Evolutionary conservation across 805 yeast species (phyloP), one percentile per base, ranked within the genome.

Genomic region (Cyberlindnera petersonii): DNA sequence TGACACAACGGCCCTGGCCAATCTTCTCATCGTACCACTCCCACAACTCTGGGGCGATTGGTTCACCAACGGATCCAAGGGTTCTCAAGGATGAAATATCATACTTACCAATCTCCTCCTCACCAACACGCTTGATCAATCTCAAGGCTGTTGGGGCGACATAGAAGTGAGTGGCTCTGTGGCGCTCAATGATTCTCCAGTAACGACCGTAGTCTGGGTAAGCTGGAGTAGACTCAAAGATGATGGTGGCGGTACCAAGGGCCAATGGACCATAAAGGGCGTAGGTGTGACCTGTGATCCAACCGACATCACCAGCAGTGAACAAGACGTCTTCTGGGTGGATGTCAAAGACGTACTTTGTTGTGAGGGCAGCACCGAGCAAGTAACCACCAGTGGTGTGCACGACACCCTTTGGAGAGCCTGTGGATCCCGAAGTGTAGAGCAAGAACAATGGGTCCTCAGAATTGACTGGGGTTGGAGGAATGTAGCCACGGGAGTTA

Each of bases 251-350:
- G 40, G 83, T 79, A 59, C 95, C 95, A 51, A 74, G 70, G 22
- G 74, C 61, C 58, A 85, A 69, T 26, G 95, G 94, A 40, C 94
- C 95, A 59, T 85, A 85, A 34, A 84, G 75, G 15, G 79, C 88
- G 55, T 85, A 85, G 9, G 93, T 74, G 65, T 85, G 95, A 42
- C 95, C 95, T 6, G 94, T 85, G 55, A 85, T 82, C 95, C 95
- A 85, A 55, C 95, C 95, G 38, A 85, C 82, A 65, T 85, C 95
- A 59, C 93, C 95, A 22, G 94, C 93, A 14, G 93, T 84, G 71
- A 85, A 85, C 41, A 85, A 69, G 11, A 77, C 68, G 58, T 85
- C 95, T 42, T 81, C 79, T 29, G 74, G 72, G 54, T 84, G 88
- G 28, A 82, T 70, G 61, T 85, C 94, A 61, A 85, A 85, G 31